A percentile compares a stretch with the other conserved stretches of the same genome.
These are phyloP conservation scores for Globisporangium cederbergense DNA, from an alignment of 352 stramenopile species.

Conservation along the genomic window DNA sequence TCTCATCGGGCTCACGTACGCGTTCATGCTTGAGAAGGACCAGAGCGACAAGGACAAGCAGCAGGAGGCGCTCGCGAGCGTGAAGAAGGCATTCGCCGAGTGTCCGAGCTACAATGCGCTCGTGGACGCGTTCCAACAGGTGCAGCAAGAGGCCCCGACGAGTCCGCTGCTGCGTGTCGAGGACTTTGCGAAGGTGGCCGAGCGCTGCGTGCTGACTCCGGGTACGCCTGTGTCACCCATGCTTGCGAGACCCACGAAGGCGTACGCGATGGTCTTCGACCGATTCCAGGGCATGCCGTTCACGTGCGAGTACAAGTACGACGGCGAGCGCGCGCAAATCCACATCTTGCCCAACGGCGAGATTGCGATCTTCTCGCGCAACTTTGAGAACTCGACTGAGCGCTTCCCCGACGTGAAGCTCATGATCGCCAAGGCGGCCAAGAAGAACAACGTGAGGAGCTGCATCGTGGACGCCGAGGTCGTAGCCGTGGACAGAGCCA, in stretches of 20 bases:
- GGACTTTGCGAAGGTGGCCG: constrained; percentile 56
- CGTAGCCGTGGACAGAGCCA: constrained; percentile 97
- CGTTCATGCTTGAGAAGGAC: constrained; percentile 89
- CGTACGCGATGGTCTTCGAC: constrained; percentile 95
- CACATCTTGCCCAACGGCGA: constrained; percentile 88
- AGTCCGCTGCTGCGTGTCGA: constrained; percentile 44
- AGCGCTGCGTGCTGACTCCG: constrained; percentile 89
- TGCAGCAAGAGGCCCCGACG: constrained; percentile 39
- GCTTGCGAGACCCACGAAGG: constrained; percentile 98
- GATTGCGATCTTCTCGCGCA: constrained; percentile 97
- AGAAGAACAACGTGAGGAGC: constrained; percentile 43
- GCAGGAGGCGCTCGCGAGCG: constrained; percentile 85
- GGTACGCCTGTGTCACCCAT: constrained; percentile 98
- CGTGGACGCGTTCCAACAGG: constrained; percentile 83
- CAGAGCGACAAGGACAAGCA: constrained; percentile 82
- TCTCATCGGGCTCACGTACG: constrained; percentile 95
- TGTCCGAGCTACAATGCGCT: constrained; percentile 96
- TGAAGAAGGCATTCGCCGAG: constrained; percentile 99
- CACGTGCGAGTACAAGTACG: constrained; percentile 99
- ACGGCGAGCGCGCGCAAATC: constrained; percentile 97
- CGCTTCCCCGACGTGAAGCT: constrained; percentile 94
- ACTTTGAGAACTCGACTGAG: constrained; percentile 97
- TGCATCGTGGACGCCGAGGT: constrained; percentile 99
- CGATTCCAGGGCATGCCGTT: constrained; percentile 94
- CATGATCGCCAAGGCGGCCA: constrained; percentile 63